Conservation (phyloP, 1,284 basidiomycete species). For the Sporisorium sorghi region DNA sequence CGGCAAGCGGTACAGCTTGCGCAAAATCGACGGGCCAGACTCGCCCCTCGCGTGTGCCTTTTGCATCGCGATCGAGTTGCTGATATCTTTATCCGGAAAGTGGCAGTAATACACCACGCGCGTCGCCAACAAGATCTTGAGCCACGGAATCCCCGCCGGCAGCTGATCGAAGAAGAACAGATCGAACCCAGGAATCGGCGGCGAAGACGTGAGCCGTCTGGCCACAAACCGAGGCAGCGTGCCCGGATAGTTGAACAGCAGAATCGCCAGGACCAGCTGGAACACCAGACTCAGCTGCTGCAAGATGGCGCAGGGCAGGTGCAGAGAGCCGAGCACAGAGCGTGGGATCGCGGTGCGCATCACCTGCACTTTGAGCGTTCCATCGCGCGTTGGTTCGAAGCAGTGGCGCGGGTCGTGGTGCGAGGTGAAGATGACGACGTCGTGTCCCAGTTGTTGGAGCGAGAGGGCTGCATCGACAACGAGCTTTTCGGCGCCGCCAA, state of each 20-base stretch:
- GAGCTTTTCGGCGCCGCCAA: conserved; percentile 95
- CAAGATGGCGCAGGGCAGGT: conserved; percentile 88
- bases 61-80: conserved; percentile 71
- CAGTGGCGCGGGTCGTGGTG: conserved; percentile 80
- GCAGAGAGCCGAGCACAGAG: conserved; percentile 80
- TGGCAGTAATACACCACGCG: conserved; percentile 97
- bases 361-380: conserved; percentile 84
- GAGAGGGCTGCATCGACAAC: conserved; percentile 95
- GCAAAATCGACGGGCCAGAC: conserved; percentile 36
- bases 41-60: conserved; percentile 66
- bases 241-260: conserved; percentile 67
- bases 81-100: conserved; percentile 83
- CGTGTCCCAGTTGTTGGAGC: conserved; percentile 84
- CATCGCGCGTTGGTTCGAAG: conserved; percentile 65
- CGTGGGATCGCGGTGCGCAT: conserved; percentile 82
- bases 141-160: conserved; percentile 86
- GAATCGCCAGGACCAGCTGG: conserved; percentile 59
- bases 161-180: conserved; percentile 95
- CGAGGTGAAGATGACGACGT: conserved; percentile 92
- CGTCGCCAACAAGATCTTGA: conserved; percentile 77
- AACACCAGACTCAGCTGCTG: conserved; percentile 82
- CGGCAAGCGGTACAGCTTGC: conserved; percentile 79
- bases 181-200: conserved; percentile 73
- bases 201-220: conserved; percentile 41
- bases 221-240: conserved; percentile 60